Evolutionary conservation across 2,329 filamentous ascomycete genomes (phyloP), one percentile per base, ranked within the genome.

Genomic region (Penicillium sp.): DNA sequence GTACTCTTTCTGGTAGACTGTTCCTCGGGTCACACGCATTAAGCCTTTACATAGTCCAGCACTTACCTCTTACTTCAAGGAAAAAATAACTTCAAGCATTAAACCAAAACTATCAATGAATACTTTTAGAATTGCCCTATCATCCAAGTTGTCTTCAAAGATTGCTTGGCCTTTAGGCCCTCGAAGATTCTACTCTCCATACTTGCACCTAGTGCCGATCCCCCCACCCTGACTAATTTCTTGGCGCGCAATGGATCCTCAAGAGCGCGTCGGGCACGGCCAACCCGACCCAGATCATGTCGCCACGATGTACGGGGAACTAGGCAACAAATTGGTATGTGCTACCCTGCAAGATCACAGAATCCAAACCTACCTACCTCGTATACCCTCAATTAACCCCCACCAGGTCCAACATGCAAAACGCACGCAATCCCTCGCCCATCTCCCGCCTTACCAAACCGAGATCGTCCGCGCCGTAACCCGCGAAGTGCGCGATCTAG

Each of bases 361-460:
- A 8, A 21, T 21, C 3, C n/a, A 13, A 52, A 25, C 13, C 33
- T 35, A 23, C n/a, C 23, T n/a, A 52, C 23, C 19, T 23, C 13
- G 8, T 16, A 33, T 35, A 33, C 25, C 53, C 49, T 48, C 47
- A 42, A 23, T 14, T 42, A 42, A 42, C 11, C 39, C 23, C n/a
- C 25, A n/a, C 55, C 62, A 96, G 91, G 93, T 96, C 67, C 90
- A 93, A 81, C 91, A 98, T 81, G 95, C 95, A 74, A 98, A 98
- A 83, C 87, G 95, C 72, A 96, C 91, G 19, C 92, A 95, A 76
- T 89, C 91, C 63, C 85, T 99, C 55, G 80, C 88, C 31, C 87
- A 96, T 72, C 85, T 99, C 3, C 95, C 95, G 1, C 88, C 92
- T 3, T 98, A 98, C 74, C 92, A 96, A 76, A 89, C 92, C 27